Evolutionary conservation across 2,329 filamentous ascomycete species (phyloP).

Genomic region (Metarhizium humberi): DNA sequence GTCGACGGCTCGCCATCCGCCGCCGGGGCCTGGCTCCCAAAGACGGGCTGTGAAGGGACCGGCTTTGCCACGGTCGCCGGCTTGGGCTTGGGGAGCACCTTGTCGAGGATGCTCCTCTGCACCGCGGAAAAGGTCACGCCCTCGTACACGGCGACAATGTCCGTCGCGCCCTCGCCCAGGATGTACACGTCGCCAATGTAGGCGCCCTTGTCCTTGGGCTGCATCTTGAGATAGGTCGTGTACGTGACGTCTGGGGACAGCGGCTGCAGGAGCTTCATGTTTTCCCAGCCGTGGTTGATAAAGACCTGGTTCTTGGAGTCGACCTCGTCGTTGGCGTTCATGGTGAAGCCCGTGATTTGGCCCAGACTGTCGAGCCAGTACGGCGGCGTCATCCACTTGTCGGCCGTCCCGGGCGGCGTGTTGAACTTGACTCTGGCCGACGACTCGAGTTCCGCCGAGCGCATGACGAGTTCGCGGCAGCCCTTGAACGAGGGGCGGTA

Average conservation of each 20-base stretch:
- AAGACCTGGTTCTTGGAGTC: neutral
- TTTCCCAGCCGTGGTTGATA: constrained; percentile 9
- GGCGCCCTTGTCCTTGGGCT: too few species aligned
- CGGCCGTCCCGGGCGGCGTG: constrained; percentile 27
- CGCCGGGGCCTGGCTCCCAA: too few species aligned
- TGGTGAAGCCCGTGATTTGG: neutral
- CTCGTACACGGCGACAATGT: too few species aligned
- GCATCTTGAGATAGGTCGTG: too few species aligned
- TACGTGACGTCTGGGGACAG: neutral
- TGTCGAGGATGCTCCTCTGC: too few species aligned
- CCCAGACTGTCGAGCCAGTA: neutral
- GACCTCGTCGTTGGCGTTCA: constrained; percentile 20
- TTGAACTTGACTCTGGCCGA: neutral
- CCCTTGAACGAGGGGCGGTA: constrained; percentile 45
- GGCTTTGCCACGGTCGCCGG: too few species aligned
- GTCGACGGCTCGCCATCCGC: too few species aligned
- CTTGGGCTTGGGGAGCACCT: too few species aligned
- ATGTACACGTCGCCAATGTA: too few species aligned
- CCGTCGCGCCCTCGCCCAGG: too few species aligned
- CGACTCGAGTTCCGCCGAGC: neutral
- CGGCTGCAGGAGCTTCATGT: constrained; percentile 9
- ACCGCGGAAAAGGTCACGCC: too few species aligned
- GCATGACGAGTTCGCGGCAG: constrained; percentile 49
- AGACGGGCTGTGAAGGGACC: too few species aligned
- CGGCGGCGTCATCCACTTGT: neutral